phyloP scores from a whole-genome alignment of 2,329 filamentous ascomycete species.

The Shiraia bambusicola region DNA sequence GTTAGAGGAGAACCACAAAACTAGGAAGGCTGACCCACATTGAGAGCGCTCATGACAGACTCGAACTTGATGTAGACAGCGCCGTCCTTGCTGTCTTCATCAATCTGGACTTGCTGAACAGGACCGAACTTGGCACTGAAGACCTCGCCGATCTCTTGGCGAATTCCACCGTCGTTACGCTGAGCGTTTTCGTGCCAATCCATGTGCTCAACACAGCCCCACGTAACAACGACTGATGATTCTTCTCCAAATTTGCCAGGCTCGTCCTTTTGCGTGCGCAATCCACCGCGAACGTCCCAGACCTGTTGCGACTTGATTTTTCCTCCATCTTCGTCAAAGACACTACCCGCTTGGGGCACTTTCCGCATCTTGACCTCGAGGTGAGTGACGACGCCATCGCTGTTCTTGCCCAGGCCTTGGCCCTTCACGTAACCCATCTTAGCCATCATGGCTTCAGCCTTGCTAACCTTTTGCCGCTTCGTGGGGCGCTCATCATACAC shows the following conservation, averaged over 20 bases:
- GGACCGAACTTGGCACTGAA: slow-evolving; percentile 86
- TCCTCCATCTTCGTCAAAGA: slow-evolving; percentile 54
- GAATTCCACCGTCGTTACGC: slow-evolving; percentile 62
- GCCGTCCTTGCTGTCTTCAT: slow-evolving; percentile 56
- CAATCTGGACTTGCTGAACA: slow-evolving; percentile 76
- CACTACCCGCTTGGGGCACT: slow-evolving; percentile 17
- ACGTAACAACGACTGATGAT: slow-evolving; percentile 79
- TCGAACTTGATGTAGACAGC: slow-evolving; percentile 95
- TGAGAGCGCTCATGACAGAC: slow-evolving; percentile 76
- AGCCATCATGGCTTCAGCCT: slow-evolving; percentile 79
- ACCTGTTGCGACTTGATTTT: slow-evolving; percentile 30
- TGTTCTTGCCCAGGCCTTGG: slow-evolving; percentile 78
- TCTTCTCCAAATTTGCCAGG: slow-evolving; percentile 54
- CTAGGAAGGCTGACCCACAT: slow-evolving; percentile 58
- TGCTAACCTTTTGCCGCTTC: slow-evolving; percentile 37
- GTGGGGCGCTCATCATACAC: slow-evolving; percentile 45
- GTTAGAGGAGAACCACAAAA: slow-evolving; percentile 10
- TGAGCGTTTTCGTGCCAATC: slow-evolving; percentile 74
- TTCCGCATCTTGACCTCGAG: slow-evolving; percentile 61
- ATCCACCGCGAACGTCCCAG: slow-evolving; percentile 79
- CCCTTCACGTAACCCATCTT: slow-evolving; percentile 95
- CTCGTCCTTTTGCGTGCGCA: slow-evolving; percentile 46
- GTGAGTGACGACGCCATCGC: slow-evolving; percentile 80
- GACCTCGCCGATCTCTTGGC: slow-evolving; percentile 94
- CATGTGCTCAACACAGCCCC: slow-evolving; percentile 84